Conservation (phyloP, 2,329 filamentous ascomycete species). For the Botrytis cinerea region DNA sequence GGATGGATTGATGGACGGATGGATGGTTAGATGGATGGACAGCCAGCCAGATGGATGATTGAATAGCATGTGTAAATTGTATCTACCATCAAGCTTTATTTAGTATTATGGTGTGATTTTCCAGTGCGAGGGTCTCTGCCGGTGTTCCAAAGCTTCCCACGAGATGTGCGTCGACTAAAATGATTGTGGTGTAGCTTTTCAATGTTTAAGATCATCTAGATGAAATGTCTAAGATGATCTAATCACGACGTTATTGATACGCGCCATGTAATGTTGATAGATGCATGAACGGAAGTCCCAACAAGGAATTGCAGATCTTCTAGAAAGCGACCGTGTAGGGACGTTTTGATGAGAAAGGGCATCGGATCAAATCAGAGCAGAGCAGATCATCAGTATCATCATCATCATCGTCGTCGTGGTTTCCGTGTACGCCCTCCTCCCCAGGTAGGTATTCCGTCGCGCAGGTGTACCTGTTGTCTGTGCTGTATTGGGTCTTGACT, state of each 20-base stretch:
- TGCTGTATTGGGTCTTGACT: background rate
- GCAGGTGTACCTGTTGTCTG: background rate
- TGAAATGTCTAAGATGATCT: conserved; percentile 1
- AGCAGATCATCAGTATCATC: background rate
- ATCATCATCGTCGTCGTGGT: background rate
- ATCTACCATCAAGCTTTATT: background rate
- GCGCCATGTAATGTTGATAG: background rate
- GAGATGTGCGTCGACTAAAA: background rate
- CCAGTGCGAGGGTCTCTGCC: background rate
- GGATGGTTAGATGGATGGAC: too few relatives aligned
- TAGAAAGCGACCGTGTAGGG: background rate
- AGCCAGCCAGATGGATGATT: background rate
- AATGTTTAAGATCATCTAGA: background rate
- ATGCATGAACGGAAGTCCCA: background rate
- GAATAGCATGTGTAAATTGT: background rate
- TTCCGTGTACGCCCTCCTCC: background rate
- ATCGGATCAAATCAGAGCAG: background rate
- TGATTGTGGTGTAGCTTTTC: background rate
- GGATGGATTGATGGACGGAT: background rate
- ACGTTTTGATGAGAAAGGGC: too few relatives aligned
- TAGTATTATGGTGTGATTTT: background rate
- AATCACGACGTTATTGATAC: background rate
- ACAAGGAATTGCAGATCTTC: background rate
- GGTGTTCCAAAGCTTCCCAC: background rate
- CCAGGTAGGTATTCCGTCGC: background rate